phyloP scores from a whole-genome alignment of 1,284 basidiomycete species.

The Crepidotus sp. region DNA sequence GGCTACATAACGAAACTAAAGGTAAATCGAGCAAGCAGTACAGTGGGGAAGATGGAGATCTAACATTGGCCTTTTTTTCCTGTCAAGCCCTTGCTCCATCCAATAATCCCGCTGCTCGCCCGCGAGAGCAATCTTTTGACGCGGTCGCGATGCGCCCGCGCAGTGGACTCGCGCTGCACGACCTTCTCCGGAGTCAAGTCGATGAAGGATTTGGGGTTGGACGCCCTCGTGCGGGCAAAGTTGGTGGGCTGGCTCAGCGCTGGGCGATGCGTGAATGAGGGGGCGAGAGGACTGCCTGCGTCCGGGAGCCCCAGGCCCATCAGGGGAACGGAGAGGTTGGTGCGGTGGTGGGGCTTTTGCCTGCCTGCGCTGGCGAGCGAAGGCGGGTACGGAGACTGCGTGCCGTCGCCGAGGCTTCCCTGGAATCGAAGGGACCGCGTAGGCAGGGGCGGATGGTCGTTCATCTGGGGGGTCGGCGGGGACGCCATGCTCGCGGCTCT shows the following conservation, averaged over 20 bases:
- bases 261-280: conserved; percentile 16
- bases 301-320: conserved; percentile 6
- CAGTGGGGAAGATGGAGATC: neutral
- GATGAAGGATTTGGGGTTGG: conserved; percentile 17
- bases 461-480: conserved; percentile 3
- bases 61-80: conserved; percentile 10
- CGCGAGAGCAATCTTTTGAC: conserved; percentile 16
- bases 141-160: conserved; percentile 11
- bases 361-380: conserved; percentile 14
- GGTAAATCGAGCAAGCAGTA: conserved; percentile 10
- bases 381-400: neutral
- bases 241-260: conserved; percentile 13
- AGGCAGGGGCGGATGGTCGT: conserved; percentile 1
- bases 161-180: conserved; percentile 11
- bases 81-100: conserved; percentile 14
- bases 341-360: conserved; percentile 14
- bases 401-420: neutral
- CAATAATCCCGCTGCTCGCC: conserved; percentile 16
- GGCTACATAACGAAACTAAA: conserved; percentile 10
- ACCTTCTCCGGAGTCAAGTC: conserved; percentile 17
- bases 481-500: conserved; percentile 15
- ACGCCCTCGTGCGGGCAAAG: neutral
- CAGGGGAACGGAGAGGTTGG: conserved; percentile 16
- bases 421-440: conserved; percentile 13
- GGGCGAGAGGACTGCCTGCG: neutral